These are phyloP conservation scores for Plantago rigida DNA, from an alignment of 305 asterid genomes.

Conservation along the genomic window DNA sequence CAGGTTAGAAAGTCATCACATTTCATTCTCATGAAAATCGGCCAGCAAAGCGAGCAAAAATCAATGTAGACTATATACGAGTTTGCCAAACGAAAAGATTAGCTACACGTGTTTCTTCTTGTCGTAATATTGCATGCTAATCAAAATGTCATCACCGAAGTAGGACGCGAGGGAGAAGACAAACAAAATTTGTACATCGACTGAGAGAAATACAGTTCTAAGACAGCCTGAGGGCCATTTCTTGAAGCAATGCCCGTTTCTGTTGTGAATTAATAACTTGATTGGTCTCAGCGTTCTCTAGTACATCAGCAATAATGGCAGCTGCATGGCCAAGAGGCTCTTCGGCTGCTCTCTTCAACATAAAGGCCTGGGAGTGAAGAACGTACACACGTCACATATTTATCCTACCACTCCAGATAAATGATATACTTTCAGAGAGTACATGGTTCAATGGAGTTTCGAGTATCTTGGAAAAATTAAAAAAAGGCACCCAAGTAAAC, in stretches of 20 bases:
- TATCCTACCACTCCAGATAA: no score
- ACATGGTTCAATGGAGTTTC: no score
- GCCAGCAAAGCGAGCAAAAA: no score
- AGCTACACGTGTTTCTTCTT: not conserved
- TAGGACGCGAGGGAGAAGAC: constrained; percentile 1
- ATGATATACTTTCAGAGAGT: no score
- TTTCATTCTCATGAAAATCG: no score
- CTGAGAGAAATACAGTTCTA: constrained; percentile 23
- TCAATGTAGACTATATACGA: no score
- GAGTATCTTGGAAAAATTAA: no score
- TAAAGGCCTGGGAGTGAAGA: constrained; percentile 53
- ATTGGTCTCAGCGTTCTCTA: constrained; percentile 81
- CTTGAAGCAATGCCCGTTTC: constrained; percentile 83
- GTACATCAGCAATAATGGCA: constrained; percentile 78
- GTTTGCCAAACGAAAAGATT: no score
- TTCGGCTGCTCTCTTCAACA: constrained; percentile 92
- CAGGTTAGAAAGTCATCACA: no score
- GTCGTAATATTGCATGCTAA: not conserved
- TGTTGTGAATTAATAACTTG: constrained; percentile 72
- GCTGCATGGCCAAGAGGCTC: constrained; percentile 99
- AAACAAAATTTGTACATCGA: constrained; percentile 21
- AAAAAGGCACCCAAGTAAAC: no score
- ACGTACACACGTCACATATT: no score
- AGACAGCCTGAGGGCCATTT: constrained; percentile 82
- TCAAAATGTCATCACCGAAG: not conserved